Conservation (phyloP, 208 protist species). For the Trypanosomatidae sp. region DNA sequence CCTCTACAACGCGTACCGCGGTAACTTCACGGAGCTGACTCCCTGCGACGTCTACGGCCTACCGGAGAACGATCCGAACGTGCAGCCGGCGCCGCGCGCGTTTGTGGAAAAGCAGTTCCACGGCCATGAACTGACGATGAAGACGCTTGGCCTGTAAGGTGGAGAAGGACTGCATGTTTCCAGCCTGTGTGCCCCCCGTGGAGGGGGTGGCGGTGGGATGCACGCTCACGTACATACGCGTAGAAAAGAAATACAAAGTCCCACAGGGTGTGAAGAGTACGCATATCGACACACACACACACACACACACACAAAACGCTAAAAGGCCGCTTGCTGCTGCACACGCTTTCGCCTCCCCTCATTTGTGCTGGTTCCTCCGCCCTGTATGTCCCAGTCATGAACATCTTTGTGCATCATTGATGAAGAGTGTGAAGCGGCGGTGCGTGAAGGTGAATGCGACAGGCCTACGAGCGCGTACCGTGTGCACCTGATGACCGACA, state of each 20-base stretch:
- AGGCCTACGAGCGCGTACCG: not conserved
- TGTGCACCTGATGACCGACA: not conserved
- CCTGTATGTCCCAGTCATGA: not conserved
- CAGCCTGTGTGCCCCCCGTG: not conserved
- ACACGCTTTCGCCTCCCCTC: not conserved
- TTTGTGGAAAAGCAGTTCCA: conserved; percentile 77
- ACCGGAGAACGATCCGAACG: conserved; percentile 80
- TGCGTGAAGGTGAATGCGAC: not conserved
- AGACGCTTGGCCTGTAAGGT: conserved; percentile 61
- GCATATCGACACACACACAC: not conserved
- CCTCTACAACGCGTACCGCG: conserved; percentile 85
- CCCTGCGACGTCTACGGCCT: conserved; percentile 75
- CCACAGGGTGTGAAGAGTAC: not conserved
- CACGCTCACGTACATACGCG: not conserved
- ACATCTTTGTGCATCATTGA: not conserved
- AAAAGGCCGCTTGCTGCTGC: not conserved
- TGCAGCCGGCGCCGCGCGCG: conserved; percentile 82
- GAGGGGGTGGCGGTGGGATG: not conserved
- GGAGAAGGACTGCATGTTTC: not conserved
- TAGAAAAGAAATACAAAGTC: not conserved
- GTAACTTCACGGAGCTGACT: conserved; percentile 65
- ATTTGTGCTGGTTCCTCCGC: not conserved
- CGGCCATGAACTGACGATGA: conserved; percentile 85
- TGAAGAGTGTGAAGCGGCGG: not conserved
- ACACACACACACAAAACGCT: not conserved